Percentiles rank a stretch among this genome's conserved stretches.
These are phyloP conservation scores for Conticribra weissflogii DNA, from an alignment of 108 stramenopile genomes.

Conservation along the genomic window DNA sequence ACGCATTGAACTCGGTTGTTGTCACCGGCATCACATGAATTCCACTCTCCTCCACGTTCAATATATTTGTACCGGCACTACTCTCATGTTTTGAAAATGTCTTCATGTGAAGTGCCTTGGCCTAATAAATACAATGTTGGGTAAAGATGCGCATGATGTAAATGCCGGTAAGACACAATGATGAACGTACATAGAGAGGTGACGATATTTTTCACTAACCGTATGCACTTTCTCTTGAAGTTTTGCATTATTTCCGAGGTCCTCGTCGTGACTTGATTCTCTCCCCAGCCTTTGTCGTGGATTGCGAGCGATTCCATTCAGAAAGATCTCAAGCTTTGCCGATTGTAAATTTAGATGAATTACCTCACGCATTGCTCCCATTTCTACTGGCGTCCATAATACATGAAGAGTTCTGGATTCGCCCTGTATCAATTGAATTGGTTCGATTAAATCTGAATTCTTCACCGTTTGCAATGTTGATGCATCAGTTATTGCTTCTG, in stretches of 20 bases:
- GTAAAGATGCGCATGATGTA: no score
- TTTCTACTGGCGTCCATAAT: slow-evolving; percentile 29
- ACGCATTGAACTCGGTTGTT: not conserved
- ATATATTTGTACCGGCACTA: no score
- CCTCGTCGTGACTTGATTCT: not conserved
- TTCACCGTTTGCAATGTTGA: not conserved
- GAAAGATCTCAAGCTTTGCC: slow-evolving; percentile 18
- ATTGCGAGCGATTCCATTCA: slow-evolving; percentile 22
- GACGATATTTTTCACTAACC: no score
- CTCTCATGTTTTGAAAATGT: no score
- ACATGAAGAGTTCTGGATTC: slow-evolving; percentile 9
- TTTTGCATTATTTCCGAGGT: not conserved
- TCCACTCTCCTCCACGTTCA: no score
- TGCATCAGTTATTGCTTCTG: not conserved
- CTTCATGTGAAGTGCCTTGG: no score
- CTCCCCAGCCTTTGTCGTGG: not conserved
- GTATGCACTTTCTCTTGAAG: not conserved
- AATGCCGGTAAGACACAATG: no score
- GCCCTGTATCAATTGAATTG: slow-evolving; percentile 3
- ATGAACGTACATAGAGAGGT: no score
- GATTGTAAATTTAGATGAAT: slow-evolving; percentile 23
- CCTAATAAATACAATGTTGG: no score
- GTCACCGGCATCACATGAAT: no score
- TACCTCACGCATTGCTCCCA: slow-evolving; percentile 28
- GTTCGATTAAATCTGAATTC: not conserved